A percentile compares a stretch with the other conserved stretches of the same genome.
Evolutionary conservation across 306 rosid species (phyloP).

Genomic region (Luffa acutangula): DNA sequence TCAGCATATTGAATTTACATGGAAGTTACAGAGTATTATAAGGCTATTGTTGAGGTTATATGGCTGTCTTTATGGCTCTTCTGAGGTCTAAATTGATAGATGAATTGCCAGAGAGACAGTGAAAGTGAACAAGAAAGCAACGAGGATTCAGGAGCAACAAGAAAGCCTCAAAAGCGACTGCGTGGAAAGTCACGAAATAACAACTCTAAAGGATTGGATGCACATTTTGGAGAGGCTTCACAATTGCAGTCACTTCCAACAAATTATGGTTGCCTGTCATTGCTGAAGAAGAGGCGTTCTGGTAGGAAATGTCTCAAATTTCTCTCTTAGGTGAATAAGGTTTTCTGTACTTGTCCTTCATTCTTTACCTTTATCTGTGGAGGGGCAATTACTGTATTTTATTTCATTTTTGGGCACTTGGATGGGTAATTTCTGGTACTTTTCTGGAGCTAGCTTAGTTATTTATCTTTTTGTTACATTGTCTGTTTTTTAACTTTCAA

Average conservation of each 20-base stretch:
- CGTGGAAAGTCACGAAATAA: slow-evolving; percentile 39
- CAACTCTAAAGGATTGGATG: slow-evolving; percentile 40
- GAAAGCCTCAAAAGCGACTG: slow-evolving; percentile 45
- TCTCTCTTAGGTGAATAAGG: background rate
- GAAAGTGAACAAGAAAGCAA: slow-evolving; percentile 73
- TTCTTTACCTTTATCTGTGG: background rate
- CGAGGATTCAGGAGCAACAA: slow-evolving; percentile 40
- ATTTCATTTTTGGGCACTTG: background rate
- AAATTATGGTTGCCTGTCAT: slow-evolving; percentile 60
- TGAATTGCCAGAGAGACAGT: slow-evolving; percentile 72
- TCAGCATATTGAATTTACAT: background rate
- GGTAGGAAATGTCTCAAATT: slow-evolving; percentile 40
- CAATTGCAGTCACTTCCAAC: slow-evolving; percentile 53
- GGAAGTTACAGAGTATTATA: background rate
- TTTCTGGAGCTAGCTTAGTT: background rate
- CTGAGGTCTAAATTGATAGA: slow-evolving; percentile 20
- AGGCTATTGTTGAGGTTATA: background rate
- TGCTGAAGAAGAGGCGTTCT: slow-evolving; percentile 69
- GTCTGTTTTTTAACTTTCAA: background rate
- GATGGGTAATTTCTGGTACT: background rate
- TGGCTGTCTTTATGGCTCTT: background rate
- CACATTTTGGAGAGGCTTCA: slow-evolving; percentile 47
- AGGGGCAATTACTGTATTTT: background rate
- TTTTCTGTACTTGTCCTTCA: background rate
- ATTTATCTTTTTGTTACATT: background rate